Percentiles rank a stretch among this genome's conserved stretches.
These are phyloP conservation scores for Aspergillus clavatus DNA, from an alignment of 2,329 filamentous ascomycete species.

Conservation along the genomic window DNA sequence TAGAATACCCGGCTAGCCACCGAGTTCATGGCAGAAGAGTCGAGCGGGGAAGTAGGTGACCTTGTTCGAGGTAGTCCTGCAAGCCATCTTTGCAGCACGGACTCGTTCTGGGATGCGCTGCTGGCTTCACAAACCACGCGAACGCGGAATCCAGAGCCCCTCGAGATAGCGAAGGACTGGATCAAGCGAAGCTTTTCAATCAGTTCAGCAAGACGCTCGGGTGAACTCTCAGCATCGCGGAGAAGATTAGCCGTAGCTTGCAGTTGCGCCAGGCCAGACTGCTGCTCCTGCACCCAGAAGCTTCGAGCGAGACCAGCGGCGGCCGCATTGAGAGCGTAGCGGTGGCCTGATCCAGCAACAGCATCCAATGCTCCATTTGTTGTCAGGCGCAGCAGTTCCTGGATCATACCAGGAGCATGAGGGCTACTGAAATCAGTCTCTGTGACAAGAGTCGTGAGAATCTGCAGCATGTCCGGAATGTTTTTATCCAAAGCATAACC, in stretches of 20 bases:
- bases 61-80: conserved; percentile 49
- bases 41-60: conserved; percentile 31
- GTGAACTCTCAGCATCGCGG: conserved; percentile 62
- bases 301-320: conserved; percentile 71
- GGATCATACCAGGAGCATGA: conserved; percentile 74
- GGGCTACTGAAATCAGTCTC: conserved; percentile 88
- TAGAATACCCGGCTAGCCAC: conserved; percentile 71
- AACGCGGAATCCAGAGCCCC: conserved; percentile 63
- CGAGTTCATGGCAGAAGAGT: conserved; percentile 28
- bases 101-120: conserved; percentile 65
- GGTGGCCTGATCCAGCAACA: conserved; percentile 85
- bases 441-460: conserved; percentile 71
- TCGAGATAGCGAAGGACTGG: conserved; percentile 69
- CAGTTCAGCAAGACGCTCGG: conserved; percentile 67
- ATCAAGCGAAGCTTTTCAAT: conserved; percentile 81
- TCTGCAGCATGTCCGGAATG: conserved; percentile 82
- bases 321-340: conserved; percentile 77
- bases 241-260: conserved; percentile 71
- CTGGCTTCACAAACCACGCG: conserved; percentile 82
- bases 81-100: conserved; percentile 67
- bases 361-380: conserved; percentile 87
- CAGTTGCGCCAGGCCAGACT: conserved; percentile 85
- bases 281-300: conserved; percentile 72
- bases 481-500: conserved; percentile 89
- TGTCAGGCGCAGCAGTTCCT: conserved; percentile 78